Base-by-base conservation (phyloP, 1,284 basidiomycete genomes). In the Sporisorium iseilematis-ciliati region DNA sequence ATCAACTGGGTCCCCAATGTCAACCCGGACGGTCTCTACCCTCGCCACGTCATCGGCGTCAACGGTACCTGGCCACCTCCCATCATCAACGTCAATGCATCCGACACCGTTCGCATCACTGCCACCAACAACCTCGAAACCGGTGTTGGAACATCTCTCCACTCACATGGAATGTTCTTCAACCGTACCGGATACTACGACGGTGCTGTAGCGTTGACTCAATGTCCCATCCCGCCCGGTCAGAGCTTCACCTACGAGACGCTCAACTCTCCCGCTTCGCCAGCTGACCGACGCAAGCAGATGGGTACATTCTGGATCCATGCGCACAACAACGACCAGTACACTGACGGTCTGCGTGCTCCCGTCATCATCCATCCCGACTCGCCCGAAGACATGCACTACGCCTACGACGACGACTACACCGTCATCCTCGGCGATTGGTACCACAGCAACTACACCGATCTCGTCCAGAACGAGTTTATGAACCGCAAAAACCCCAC, bases 341-440 rank as follows among this genome's bases (percentile, higher is more conserved):
- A 81, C 58, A 77, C 79, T 20, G 83, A 85, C 55, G 83, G 83
- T 14, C 66, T 82, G 10, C 72, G 76, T 52, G 69, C 81, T 8
- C 81, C 84, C 55, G 63, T 86, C 51, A 77, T 86, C 65, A 77
- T 86, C 26, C 86, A 86, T 59, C 74, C 74, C 18, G 74, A 80
- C 63, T 53, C 71, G 20, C 68, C 74, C 4, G 74, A 76, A 18
- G 74, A 72, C 41, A 68, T 78, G 29, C 76, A 65, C 23, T 89
- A 91, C 84, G 79, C 87, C 0, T 98, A 97, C 86, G 95, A 98
- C 86, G 93, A 92, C 46, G 96, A 98, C 79, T 95, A 90, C 87
- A 95, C 92, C 14, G 88, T 98, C 72, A 86, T 94, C 53, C 87
- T 97, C 6, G 89, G 90, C 11, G 93, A 95, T 84, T 95, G 93